These are phyloP conservation scores for Mikania micrantha DNA, from an alignment of 129 eudicot species.

Conservation along the genomic window DNA sequence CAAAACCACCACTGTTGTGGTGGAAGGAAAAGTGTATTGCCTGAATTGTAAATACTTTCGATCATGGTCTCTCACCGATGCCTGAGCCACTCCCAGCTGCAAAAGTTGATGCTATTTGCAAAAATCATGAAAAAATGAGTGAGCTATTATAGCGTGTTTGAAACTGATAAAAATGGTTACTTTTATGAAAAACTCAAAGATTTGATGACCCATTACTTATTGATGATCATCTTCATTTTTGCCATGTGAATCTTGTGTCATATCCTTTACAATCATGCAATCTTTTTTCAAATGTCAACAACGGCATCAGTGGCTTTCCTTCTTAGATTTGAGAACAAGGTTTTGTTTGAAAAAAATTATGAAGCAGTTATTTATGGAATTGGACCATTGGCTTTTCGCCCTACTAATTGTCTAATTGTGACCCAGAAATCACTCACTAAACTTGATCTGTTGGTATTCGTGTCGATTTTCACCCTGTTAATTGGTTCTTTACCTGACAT, in stretches of 20 bases:
- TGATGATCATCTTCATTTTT: conserved; percentile 92
- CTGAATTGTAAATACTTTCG: conserved; percentile 62
- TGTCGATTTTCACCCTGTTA: conserved; percentile 12
- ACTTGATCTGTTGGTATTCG: background rate
- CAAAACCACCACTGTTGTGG: conserved; percentile 42
- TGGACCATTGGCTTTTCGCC: conserved; percentile 88
- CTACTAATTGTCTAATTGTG: conserved; percentile 55
- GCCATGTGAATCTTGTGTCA: conserved; percentile 72
- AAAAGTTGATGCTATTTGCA: conserved; percentile 69
- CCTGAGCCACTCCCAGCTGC: conserved; percentile 66
- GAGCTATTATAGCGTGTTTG: conserved; percentile 63
- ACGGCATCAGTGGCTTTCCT: conserved; percentile 74
- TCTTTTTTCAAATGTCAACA: conserved; percentile 55
- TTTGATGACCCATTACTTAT: conserved; percentile 48
- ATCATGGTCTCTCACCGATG: conserved; percentile 63
- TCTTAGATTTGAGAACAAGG: conserved; percentile 66
- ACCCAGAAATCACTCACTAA: conserved; percentile 30
- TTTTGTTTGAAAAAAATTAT: conserved; percentile 29
- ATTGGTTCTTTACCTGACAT: conserved; percentile 10
- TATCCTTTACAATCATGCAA: conserved; percentile 62
- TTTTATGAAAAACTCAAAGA: conserved; percentile 64
- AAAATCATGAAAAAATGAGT: conserved; percentile 59
- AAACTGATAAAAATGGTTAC: conserved; percentile 53
- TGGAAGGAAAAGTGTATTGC: conserved; percentile 85
- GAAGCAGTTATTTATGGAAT: conserved; percentile 69